Conservation (phyloP, 2,329 filamentous ascomycete species). For the Lachnellula hyalina region DNA sequence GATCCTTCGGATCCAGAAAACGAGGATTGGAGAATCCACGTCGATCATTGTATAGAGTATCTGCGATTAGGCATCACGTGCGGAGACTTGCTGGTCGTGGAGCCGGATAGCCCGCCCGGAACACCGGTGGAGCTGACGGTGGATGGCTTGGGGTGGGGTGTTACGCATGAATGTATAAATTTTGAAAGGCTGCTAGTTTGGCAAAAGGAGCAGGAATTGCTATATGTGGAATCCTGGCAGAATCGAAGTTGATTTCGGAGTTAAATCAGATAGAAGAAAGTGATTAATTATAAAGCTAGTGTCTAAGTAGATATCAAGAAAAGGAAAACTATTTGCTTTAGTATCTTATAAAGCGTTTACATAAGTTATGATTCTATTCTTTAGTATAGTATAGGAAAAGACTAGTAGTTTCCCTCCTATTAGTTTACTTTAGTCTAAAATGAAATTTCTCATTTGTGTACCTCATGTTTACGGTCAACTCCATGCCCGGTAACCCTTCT, state of each 20-base stretch:
- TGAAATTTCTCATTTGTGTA: too few species aligned
- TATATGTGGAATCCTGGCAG: neutral
- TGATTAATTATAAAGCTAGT: too few species aligned
- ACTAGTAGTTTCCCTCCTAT: too few species aligned
- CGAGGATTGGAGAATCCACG: neutral
- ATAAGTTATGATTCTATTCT: too few species aligned
- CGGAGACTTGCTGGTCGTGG: neutral
- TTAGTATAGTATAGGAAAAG: too few species aligned
- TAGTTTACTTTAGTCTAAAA: neutral
- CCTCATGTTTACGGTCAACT: too few species aligned
- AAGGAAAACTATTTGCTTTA: too few species aligned
- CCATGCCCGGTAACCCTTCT: too few species aligned
- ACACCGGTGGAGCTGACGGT: neutral
- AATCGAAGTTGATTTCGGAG: too few species aligned
- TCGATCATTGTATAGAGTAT: neutral
- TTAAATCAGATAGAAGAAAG: too few species aligned
- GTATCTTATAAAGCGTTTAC: too few species aligned
- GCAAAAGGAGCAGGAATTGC: neutral
- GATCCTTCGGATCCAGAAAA: neutral
- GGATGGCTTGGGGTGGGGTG: neutral
- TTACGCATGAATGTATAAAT: neutral
- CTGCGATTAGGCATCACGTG: neutral
- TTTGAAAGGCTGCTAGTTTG: neutral
- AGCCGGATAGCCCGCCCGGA: neutral
- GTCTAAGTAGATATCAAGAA: too few species aligned